phyloP scores from a whole-genome alignment of 2,329 filamentous ascomycete species.

The Aspergillus sojae region DNA sequence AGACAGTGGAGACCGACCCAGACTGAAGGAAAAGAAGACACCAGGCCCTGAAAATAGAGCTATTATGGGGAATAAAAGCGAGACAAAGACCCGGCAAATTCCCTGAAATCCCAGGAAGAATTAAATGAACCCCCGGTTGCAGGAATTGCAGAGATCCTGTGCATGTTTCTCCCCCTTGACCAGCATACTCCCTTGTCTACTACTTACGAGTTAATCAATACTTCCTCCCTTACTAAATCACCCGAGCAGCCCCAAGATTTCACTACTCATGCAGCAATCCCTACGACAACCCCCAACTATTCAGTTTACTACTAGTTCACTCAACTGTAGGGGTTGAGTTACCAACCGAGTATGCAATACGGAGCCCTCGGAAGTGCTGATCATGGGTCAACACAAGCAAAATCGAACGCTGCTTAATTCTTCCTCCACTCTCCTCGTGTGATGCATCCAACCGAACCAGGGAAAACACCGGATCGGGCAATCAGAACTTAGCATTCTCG shows the following conservation, averaged over 20 bases:
- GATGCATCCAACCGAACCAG: neutral
- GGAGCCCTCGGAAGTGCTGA: neutral
- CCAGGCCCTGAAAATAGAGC: neutral
- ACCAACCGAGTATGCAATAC: no score
- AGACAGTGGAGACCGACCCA: conserved; percentile 15
- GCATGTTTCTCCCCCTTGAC: neutral
- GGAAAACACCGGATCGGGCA: conserved; percentile 9
- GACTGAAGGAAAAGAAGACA: neutral
- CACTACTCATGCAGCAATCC: neutral
- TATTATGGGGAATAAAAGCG: neutral
- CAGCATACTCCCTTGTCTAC: neutral
- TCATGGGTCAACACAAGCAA: neutral
- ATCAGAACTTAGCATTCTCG: conserved; percentile 5
- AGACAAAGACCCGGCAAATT: neutral
- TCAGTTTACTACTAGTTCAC: no score
- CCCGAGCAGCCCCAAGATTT: neutral
- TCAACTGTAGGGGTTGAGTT: no score
- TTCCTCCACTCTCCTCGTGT: neutral
- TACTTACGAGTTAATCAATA: no score
- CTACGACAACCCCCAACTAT: neutral
- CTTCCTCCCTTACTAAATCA: neutral
- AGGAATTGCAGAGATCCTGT: neutral
- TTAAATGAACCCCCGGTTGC: neutral
- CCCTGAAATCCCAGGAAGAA: neutral
- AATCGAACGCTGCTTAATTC: neutral